phyloP scores from a whole-genome alignment of 2,329 filamentous ascomycete species.

The Leptographium wingfieldii region DNA sequence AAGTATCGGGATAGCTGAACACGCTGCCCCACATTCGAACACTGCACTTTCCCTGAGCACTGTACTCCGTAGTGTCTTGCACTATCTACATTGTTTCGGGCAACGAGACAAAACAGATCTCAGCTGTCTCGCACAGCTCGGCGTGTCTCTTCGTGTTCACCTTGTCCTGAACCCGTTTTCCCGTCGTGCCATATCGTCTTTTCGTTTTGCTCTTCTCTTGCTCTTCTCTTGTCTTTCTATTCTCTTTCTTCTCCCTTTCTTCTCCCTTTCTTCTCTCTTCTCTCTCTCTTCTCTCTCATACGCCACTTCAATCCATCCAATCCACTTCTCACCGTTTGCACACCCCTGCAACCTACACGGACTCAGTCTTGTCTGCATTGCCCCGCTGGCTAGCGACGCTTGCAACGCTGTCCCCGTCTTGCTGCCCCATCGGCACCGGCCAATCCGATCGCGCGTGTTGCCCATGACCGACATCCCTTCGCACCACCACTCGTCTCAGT shows the following conservation, averaged over 20 bases:
- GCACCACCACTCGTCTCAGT: slow-evolving; percentile 4
- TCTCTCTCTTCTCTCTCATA: background rate
- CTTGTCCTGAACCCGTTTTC: background rate
- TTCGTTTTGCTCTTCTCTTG: background rate
- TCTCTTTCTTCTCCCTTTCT: background rate
- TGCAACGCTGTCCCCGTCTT: background rate
- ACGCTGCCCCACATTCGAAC: background rate
- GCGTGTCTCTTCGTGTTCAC: background rate
- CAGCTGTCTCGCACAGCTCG: too few relatives aligned
- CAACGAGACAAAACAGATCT: too few relatives aligned
- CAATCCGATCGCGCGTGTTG: slow-evolving; percentile 1
- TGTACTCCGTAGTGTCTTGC: too few relatives aligned
- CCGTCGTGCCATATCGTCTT: background rate
- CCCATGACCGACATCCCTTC: slow-evolving; percentile 11
- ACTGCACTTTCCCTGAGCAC: background rate
- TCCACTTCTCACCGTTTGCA: background rate
- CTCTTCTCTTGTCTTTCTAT: too few relatives aligned
- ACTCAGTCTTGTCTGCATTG: background rate
- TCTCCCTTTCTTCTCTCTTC: background rate
- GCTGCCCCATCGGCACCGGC: background rate
- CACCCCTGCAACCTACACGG: background rate
- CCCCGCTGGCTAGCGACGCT: background rate
- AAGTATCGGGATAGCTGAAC: too few relatives aligned
- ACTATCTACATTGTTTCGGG: too few relatives aligned
- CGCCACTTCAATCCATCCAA: background rate